Evolutionary conservation across 1,284 basidiomycete genomes (phyloP).

Genomic region (Irpex lacteus): DNA sequence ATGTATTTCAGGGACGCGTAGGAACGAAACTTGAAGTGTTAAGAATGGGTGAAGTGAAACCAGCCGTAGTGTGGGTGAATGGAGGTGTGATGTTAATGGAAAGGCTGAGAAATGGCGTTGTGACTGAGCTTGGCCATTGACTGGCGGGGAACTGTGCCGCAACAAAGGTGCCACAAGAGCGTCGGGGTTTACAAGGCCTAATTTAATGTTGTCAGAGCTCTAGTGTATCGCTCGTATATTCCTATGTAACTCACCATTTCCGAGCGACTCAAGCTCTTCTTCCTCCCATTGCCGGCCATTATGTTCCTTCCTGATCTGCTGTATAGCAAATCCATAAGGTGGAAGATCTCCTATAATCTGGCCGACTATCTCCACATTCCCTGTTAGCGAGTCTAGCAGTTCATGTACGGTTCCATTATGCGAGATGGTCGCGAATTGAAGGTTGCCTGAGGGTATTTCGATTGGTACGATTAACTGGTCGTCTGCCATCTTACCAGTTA

Average conservation of each 20-base stretch:
- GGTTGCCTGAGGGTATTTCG: constrained; percentile 51
- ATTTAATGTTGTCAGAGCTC: background rate
- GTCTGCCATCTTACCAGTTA: constrained; percentile 26
- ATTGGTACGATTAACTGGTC: constrained; percentile 57
- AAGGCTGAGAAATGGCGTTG: constrained; percentile 70
- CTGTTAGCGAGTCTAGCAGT: constrained; percentile 50
- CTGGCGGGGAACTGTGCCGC: constrained; percentile 28
- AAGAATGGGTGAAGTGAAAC: constrained; percentile 68
- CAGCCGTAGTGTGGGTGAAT: constrained; percentile 64
- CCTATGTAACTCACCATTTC: constrained; percentile 48
- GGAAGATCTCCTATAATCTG: constrained; percentile 58
- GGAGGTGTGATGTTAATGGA: constrained; percentile 67
- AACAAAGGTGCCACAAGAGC: constrained; percentile 52
- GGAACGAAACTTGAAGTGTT: constrained; percentile 53
- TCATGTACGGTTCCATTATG: constrained; percentile 54
- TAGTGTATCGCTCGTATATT: background rate
- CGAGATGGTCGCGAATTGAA: constrained; percentile 60
- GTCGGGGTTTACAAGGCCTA: constrained; percentile 52
- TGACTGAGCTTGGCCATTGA: constrained; percentile 22
- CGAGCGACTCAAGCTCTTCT: constrained; percentile 58
- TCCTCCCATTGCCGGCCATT: constrained; percentile 69
- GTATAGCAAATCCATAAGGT: constrained; percentile 64
- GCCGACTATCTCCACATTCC: constrained; percentile 43
- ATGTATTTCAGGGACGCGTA: constrained; percentile 75
- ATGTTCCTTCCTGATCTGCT: constrained; percentile 55